Base-by-base conservation (phyloP, 2,329 filamentous ascomycete genomes). In the Rasamsonia emersonii region DNA sequence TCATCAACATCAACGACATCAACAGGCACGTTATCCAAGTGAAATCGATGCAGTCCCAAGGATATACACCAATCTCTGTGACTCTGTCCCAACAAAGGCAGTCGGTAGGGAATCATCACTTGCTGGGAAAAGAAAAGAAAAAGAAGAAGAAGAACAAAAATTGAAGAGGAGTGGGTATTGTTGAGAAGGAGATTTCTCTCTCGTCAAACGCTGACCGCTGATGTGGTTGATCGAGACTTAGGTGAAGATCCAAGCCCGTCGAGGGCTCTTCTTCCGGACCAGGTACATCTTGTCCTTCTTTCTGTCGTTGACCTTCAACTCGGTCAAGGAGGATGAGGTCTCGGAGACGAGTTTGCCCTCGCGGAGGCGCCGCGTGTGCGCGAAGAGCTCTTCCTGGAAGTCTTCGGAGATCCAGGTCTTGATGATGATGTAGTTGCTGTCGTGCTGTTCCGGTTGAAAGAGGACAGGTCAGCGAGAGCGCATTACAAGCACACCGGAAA, bases 351-450 rank as follows among this genome's bases (percentile, higher is more conserved):
- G 38, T 28, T 55, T 58, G 29, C 65, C 68, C 47, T 77, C 71
- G n/a, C 77, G 76, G 40, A 84, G 53, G 25, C 69, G 62, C 39
- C 68, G 69, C 3, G 82, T 85, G 58, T 86, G 80, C 25, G 74
- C 70, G 70, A 82, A 88, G 29, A 86, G 70, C 35, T 75, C 64
- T 37, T 84, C 73, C 48, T 85, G 82, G 51, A 85, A 73, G 39
- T 73, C 71, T 44, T 85, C 77, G 3, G 75, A 72, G 31, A 86
- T 75, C 75, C 75, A 83, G 35, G 76, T 69, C 57, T 81, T 82
- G 59, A 86, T 81, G 37, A 88, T 58, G 34, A 86, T 65, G 45
- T 75, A 86, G 28, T 81, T 75, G 11, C 74, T 70, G 47, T 86
- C 78, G 30, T 43, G 45, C 62, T 66, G 31, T 67, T 23, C 13